Percentiles rank a stretch among this genome's conserved stretches.
These are phyloP conservation scores for Austropuccinia psidii DNA, from an alignment of 1,284 basidiomycete genomes.

Conservation along the genomic window DNA sequence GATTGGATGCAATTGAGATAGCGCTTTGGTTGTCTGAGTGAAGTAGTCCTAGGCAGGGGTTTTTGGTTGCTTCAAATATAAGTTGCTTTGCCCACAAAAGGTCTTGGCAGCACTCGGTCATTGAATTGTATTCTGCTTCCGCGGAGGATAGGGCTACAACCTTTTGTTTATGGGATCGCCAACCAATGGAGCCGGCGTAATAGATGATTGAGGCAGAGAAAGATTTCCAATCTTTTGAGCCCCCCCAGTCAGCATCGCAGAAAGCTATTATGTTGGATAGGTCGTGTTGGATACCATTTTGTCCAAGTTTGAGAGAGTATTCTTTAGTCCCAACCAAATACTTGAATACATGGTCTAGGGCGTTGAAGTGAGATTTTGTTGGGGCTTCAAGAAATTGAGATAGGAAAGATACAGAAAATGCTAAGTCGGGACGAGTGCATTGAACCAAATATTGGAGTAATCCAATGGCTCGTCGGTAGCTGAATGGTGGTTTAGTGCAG, in stretches of 20 bases:
- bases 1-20: too few species aligned
- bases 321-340: not conserved
- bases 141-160: not conserved
- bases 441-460: slow-evolving; percentile 8
- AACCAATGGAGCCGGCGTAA: not conserved
- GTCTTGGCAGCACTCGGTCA: not conserved
- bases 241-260: not conserved
- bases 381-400: not conserved
- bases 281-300: not conserved
- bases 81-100: too few species aligned
- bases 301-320: not conserved
- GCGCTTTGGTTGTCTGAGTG: too few species aligned
- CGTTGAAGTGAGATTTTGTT: not conserved
- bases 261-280: not conserved
- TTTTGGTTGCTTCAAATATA: too few species aligned
- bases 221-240: not conserved
- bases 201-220: not conserved
- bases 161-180: not conserved
- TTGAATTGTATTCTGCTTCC: not conserved
- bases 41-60: too few species aligned
- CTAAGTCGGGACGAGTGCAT: slow-evolving; percentile 15
- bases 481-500: too few species aligned
- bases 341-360: not conserved
- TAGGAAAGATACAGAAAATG: not conserved
- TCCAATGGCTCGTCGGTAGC: not conserved